Base-by-base conservation (phyloP, 345 rosid species). In the Lepidium aucheri region DNA sequence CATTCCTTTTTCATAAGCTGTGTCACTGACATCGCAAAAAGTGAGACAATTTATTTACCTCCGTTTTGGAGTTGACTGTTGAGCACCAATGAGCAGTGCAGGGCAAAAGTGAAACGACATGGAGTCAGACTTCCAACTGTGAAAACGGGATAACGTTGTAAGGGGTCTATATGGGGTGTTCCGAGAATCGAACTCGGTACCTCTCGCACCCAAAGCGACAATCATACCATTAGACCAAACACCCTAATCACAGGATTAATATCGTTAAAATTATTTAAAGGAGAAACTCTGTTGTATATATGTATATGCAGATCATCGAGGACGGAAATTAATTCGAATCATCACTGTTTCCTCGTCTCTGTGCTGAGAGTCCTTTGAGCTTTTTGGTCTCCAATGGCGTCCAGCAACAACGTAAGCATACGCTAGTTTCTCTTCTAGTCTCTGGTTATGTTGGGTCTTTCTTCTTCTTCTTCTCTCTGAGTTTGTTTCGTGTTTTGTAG, bases 201-300 rank as follows among this genome's bases (percentile, higher is more conserved):
- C 89, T 84, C 89, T 84, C n/a, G 95, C 90, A 86, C 89, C 96
- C 88, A 87, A 88, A 85, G 91, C 87, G 86, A 84, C 90, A 91
- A 86, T 85, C 94, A 89, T 86, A 84, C 90, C 92, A 86, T 95
- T 83, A 83, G 93, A 88, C 90, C 26, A 36, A 54, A 45, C 41
- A 33, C 53, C 53, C 53, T 2, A 1, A 1, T 13, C 36, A 26
- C 0, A 1, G 0, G 0, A 0, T 0, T 0, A 0, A 0, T 1
- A 9, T 8, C 9, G 4, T 10, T n/a, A 0, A 7, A 12, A 0
- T 0, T 1, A 14, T 8, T 9, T 46, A 36, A 5, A 0, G 0
- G 0, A 1, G 13, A 4, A 0, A 7, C 0, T 8, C 13, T 4
- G 1, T 6, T 49, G 26, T 24, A 11, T n/a, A 18, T 60, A 18